A percentile compares a stretch with the other conserved stretches of the same genome.
Conservation (phyloP, 306 rosid species). For the Glycyrrhiza uralensis region DNA sequence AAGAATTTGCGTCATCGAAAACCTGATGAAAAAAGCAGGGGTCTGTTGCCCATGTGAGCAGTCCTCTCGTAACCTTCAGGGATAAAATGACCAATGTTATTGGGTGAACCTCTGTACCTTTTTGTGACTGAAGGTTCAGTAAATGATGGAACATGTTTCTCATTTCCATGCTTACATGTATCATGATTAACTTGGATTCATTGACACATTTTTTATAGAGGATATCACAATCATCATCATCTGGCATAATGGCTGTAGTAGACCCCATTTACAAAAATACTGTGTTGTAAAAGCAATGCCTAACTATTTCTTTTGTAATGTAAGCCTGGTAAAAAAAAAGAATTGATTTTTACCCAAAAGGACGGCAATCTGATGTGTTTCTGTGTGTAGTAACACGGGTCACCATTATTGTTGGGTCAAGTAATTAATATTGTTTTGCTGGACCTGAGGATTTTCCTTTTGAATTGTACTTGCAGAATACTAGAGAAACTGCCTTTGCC, state of each 20-base stretch:
- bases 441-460: not conserved
- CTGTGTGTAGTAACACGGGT: no score
- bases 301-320: no score
- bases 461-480: slow-evolving; percentile 47
- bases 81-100: slow-evolving; percentile 21
- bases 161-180: not conserved
- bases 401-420: no score
- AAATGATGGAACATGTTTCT: slow-evolving; percentile 34
- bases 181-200: not conserved
- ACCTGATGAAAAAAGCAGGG: slow-evolving; percentile 38
- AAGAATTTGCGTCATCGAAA: not conserved
- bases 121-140: slow-evolving; percentile 26
- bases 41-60: slow-evolving; percentile 13
- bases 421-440: not conserved
- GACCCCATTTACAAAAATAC: not conserved
- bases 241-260: not conserved
- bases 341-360: no score
- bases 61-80: slow-evolving; percentile 12
- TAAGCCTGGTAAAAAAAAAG: no score
- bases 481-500: slow-evolving; percentile 77
- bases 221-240: not conserved
- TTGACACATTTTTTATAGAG: not conserved
- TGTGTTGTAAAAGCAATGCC: no score
- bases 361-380: no score
- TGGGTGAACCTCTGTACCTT: slow-evolving; percentile 27